Percentiles rank a stretch among this genome's conserved stretches.
These are phyloP conservation scores for Dryas octopetala DNA, from an alignment of 306 rosid genomes.

Conservation along the genomic window DNA sequence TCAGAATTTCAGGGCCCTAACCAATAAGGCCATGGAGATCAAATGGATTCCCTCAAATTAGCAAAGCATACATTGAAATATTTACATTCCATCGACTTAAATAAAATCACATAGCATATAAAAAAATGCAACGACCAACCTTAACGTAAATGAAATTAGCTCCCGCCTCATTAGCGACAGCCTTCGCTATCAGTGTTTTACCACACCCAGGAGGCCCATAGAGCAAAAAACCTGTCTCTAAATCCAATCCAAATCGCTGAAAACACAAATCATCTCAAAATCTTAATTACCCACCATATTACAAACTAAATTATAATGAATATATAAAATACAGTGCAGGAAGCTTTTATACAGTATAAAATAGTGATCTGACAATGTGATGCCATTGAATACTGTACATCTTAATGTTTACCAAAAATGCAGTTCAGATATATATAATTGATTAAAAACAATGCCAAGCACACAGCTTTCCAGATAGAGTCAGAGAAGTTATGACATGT, in stretches of 20 bases:
- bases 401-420: too few relatives aligned
- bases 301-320: too few relatives aligned
- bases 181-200: constrained; percentile 82
- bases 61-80: background rate
- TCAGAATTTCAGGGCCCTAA: constrained; percentile 86
- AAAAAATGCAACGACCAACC: constrained; percentile 30
- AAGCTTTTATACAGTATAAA: too few relatives aligned
- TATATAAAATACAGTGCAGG: too few relatives aligned
- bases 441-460: too few relatives aligned
- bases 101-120: background rate
- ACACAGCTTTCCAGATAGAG: too few relatives aligned
- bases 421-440: too few relatives aligned
- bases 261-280: constrained; percentile 22
- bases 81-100: background rate
- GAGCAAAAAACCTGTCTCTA: constrained; percentile 73
- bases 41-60: background rate
- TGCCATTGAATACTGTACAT: too few relatives aligned
- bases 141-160: constrained; percentile 73
- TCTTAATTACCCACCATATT: background rate
- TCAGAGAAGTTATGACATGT: too few relatives aligned
- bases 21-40: constrained; percentile 13
- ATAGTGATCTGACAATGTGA: background rate
- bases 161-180: constrained; percentile 87
- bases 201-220: constrained; percentile 95
- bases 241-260: constrained; percentile 59